Conservation (phyloP, 805 yeast genomes). For the Yamadazyma sp. region DNA sequence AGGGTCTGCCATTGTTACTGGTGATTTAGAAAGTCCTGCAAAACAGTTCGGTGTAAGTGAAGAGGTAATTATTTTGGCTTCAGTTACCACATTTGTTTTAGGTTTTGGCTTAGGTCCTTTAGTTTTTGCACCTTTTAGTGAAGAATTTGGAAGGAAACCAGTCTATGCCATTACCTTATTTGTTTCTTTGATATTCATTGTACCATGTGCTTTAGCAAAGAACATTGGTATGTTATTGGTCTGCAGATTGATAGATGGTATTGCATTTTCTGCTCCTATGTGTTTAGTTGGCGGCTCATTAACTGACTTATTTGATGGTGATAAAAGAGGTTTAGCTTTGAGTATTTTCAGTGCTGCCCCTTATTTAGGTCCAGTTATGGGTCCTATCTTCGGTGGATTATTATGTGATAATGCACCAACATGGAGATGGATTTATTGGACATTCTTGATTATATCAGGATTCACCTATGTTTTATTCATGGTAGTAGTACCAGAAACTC, state of each 20-base stretch:
- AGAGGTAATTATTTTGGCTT: constrained; percentile 56
- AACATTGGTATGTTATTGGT: constrained; percentile 58
- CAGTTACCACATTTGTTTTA: constrained; percentile 55
- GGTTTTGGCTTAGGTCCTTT: constrained; percentile 68
- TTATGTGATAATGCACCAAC: constrained; percentile 53
- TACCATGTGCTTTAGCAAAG: constrained; percentile 61
- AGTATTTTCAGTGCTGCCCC: constrained; percentile 62
- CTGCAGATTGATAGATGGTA: constrained; percentile 47
- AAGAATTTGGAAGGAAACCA: constrained; percentile 56
- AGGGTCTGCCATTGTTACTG: constrained; percentile 63
- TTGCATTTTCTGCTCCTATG: constrained; percentile 52
- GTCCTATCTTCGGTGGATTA: constrained; percentile 63
- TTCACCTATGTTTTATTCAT: constrained; percentile 37
- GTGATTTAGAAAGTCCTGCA: constrained; percentile 55
- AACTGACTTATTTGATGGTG: constrained; percentile 46
- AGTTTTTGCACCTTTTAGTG: constrained; percentile 62
- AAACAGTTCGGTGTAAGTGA: constrained; percentile 50
- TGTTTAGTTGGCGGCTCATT: constrained; percentile 52
- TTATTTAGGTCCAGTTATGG: constrained; percentile 63
- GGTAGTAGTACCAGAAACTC: constrained; percentile 56
- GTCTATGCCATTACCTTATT: constrained; percentile 50
- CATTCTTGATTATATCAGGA: constrained; percentile 53
- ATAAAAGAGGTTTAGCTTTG: constrained; percentile 51
- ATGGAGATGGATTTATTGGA: constrained; percentile 76
- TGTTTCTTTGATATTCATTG: constrained; percentile 54